Evolutionary conservation across 805 yeast species (phyloP).

Genomic region (Priceomyces carsonii): DNA sequence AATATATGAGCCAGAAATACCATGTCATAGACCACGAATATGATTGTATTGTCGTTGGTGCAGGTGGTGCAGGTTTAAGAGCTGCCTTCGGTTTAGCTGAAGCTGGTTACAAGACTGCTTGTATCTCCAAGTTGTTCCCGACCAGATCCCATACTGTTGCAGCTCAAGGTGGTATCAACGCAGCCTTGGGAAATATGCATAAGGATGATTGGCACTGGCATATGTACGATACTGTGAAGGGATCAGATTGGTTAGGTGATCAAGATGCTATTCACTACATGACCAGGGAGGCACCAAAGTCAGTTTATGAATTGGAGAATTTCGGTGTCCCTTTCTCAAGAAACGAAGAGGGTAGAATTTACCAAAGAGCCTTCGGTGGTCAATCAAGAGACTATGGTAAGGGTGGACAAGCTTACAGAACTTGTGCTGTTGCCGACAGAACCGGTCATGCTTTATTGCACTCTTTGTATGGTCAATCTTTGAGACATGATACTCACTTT

Average conservation of each 20-base stretch:
- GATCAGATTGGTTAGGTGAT: constrained; percentile 99
- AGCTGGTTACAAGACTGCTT: constrained; percentile 96
- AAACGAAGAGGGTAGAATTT: constrained; percentile 93
- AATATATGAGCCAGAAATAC: constrained; percentile 62
- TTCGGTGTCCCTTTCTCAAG: constrained; percentile 98
- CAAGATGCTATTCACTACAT: constrained; percentile 99
- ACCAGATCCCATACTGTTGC: constrained; percentile 99
- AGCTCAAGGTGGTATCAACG: constrained; percentile 99
- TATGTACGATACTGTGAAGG: constrained; percentile 99
- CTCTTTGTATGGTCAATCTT: constrained; percentile 93
- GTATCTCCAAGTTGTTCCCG: constrained; percentile 95
- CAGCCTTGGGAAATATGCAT: constrained; percentile 98
- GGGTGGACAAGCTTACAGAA: constrained; percentile 99
- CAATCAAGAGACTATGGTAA: constrained; percentile 94
- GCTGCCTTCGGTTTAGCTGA: constrained; percentile 98
- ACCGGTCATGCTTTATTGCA: constrained; percentile 97
- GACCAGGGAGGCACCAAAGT: constrained; percentile 97
- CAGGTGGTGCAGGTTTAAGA: constrained; percentile 99
- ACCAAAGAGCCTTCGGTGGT: constrained; percentile 99
- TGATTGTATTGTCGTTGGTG: constrained; percentile 97
- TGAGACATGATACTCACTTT: constrained; percentile 96
- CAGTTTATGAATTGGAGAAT: constrained; percentile 95
- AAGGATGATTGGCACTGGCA: constrained; percentile 99
- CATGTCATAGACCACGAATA: constrained; percentile 96
- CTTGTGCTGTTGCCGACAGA: constrained; percentile 99